Evolutionary conservation across 2,329 filamentous ascomycete species (phyloP).

Genomic region (Orbilia oligospora): DNA sequence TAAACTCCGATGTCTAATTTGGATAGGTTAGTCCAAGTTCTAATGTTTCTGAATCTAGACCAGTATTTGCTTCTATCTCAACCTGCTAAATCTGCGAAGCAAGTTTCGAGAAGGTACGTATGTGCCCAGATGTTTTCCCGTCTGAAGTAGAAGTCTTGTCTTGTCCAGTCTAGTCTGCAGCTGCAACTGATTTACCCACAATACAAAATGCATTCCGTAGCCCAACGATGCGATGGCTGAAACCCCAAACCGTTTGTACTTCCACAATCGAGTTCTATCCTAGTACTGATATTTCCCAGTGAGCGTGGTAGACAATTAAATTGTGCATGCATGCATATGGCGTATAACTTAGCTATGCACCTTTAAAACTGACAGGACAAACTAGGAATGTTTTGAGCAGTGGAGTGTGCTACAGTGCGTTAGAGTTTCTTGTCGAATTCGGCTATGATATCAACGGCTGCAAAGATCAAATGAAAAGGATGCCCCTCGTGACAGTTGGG

Average conservation of each 20-base stretch:
- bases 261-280: constrained; percentile 25
- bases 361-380: constrained; percentile 17
- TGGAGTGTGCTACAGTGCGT: constrained; percentile 35
- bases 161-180: background rate
- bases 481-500: constrained; percentile 49
- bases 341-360: background rate
- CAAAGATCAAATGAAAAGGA: constrained; percentile 50
- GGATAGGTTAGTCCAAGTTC: constrained; percentile 38
- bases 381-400: constrained; percentile 12
- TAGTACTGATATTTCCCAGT: constrained; percentile 5
- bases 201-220: constrained; percentile 18
- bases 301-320: constrained; percentile 1
- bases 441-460: constrained; percentile 53
- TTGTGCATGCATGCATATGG: constrained; percentile 19
- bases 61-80: constrained; percentile 7
- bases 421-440: constrained; percentile 39
- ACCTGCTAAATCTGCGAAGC: background rate
- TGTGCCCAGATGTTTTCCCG: constrained; percentile 5
- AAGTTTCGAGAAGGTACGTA: constrained; percentile 13
- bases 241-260: constrained; percentile 47
- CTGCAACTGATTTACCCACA: constrained; percentile 17
- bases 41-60: constrained; percentile 34
- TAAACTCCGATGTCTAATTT: constrained; percentile 49
- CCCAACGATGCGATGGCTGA: constrained; percentile 46
- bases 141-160: background rate